Percentiles rank a stretch among this genome's conserved stretches.
Conservation (phyloP, 2,329 filamentous ascomycete species). For the Arthroderma sp. region DNA sequence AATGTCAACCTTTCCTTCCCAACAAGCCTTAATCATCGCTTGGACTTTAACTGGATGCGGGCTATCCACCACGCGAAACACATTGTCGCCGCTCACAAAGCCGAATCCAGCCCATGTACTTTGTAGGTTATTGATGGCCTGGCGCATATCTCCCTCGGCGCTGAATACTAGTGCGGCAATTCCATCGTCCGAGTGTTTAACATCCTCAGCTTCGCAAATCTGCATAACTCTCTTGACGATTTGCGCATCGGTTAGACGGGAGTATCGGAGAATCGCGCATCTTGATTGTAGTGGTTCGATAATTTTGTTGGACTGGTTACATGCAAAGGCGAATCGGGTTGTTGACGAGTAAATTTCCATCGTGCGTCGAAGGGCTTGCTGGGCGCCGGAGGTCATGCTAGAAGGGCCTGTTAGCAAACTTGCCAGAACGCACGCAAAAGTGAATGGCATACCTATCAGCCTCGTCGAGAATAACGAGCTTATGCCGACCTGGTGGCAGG, state of each 20-base stretch:
- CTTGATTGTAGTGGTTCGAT: slow-evolving; percentile 97
- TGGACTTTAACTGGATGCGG: slow-evolving; percentile 98
- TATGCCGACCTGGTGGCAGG: slow-evolving; percentile 76
- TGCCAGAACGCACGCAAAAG: neutral
- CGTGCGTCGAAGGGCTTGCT: slow-evolving; percentile 84
- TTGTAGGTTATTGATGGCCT: slow-evolving; percentile 97
- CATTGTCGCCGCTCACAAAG: slow-evolving; percentile 94
- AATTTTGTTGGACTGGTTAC: slow-evolving; percentile 98
- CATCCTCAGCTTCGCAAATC: slow-evolving; percentile 83
- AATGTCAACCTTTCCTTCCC: slow-evolving; percentile 78
- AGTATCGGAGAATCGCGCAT: slow-evolving; percentile 89
- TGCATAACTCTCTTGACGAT: slow-evolving; percentile 82
- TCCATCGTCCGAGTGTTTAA: slow-evolving; percentile 84
- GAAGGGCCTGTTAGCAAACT: slow-evolving; percentile 2
- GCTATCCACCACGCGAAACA: slow-evolving; percentile 93
- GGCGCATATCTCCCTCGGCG: slow-evolving; percentile 95
- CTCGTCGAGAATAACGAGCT: slow-evolving; percentile 94
- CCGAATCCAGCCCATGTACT: slow-evolving; percentile 87
- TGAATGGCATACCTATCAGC: slow-evolving; percentile 55
- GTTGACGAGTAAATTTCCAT: slow-evolving; percentile 99
- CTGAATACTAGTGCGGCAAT: slow-evolving; percentile 93
- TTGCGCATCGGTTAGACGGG: slow-evolving; percentile 81
- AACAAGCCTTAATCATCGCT: slow-evolving; percentile 94
- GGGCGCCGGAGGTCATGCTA: slow-evolving; percentile 87
- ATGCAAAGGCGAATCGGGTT: slow-evolving; percentile 93